Conservation (phyloP, 2,329 filamentous ascomycete species). For the Penicillium thymicola region DNA sequence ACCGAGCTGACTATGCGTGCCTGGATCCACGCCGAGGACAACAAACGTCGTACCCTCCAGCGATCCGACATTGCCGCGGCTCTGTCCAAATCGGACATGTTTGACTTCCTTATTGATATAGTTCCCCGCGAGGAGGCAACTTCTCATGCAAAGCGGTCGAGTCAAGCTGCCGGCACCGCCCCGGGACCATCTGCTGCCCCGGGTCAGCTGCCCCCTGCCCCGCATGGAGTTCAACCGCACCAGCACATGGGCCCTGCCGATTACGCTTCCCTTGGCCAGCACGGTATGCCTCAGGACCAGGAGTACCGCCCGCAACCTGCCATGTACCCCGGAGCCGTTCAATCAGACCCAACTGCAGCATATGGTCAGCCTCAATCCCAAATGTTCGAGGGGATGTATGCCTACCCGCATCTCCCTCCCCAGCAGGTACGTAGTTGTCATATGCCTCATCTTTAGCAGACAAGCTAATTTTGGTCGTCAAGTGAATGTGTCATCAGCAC, state of each 20-base stretch:
- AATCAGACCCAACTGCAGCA: conserved; percentile 64
- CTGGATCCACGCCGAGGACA: conserved; percentile 99
- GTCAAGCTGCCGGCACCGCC: conserved; percentile 47
- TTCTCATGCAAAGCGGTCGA: conserved; percentile 74
- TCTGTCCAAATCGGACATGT: conserved; percentile 97
- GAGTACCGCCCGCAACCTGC: conserved; percentile 75
- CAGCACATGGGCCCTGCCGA: conserved; percentile 56
- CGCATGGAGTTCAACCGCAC: conserved; percentile 52
- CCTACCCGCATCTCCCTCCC: conserved; percentile 72
- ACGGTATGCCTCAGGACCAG: conserved; percentile 64
- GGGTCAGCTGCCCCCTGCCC: conserved; percentile 42
- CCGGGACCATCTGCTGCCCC: conserved; percentile 44
- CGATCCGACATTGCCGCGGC: conserved; percentile 95
- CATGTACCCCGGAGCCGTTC: conserved; percentile 80
- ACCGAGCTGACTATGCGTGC: conserved; percentile 98
- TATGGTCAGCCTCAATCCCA: conserved; percentile 72
- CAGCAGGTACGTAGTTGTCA: conserved; percentile 64
- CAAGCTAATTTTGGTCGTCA: not conserved
- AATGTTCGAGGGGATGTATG: conserved; percentile 89
- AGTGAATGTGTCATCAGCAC: conserved; percentile 8
- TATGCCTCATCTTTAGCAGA: not conserved
- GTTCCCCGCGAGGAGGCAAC: conserved; percentile 92
- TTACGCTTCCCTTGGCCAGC: conserved; percentile 59
- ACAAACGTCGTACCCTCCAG: conserved; percentile 93
- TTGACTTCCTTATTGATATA: conserved; percentile 98